Conservation (phyloP, 768 basidiomycete species). For the Crassisporium funariophilum region DNA sequence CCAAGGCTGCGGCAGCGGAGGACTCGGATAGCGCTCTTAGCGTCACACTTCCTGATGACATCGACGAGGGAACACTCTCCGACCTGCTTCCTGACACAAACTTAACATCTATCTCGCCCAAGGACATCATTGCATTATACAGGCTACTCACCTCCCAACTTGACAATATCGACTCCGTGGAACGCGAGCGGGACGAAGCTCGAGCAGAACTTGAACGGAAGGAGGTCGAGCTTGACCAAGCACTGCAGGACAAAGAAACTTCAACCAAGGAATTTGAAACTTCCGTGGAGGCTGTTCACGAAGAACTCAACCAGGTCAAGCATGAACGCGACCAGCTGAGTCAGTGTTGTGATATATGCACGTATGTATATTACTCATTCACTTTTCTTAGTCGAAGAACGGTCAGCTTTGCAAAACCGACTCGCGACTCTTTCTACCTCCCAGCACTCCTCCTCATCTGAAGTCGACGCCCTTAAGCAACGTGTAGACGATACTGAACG, state of each 20-base stretch:
- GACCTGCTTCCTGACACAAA: slow-evolving; percentile 63
- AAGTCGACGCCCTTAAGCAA: slow-evolving; percentile 57
- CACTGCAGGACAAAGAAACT: slow-evolving; percentile 75
- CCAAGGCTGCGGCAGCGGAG: slow-evolving; percentile 50
- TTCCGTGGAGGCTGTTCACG: slow-evolving; percentile 50
- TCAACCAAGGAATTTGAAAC: slow-evolving; percentile 57
- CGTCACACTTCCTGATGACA: slow-evolving; percentile 63
- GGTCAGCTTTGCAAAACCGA: slow-evolving; percentile 56
- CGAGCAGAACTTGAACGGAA: slow-evolving; percentile 69
- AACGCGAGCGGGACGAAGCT: slow-evolving; percentile 69
- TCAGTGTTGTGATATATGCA: slow-evolving; percentile 35
- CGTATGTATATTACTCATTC: slow-evolving; percentile 13
- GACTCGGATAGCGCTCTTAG: slow-evolving; percentile 36
- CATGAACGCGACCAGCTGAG: slow-evolving; percentile 69
- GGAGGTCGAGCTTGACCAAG: slow-evolving; percentile 84
- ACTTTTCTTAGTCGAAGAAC: slow-evolving; percentile 24
- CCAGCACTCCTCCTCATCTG: slow-evolving; percentile 63
- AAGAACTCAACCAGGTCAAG: slow-evolving; percentile 58
- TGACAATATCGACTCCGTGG: slow-evolving; percentile 52
- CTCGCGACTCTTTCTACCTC: slow-evolving; percentile 58
- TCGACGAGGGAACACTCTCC: slow-evolving; percentile 63
- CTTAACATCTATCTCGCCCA: slow-evolving; percentile 56
- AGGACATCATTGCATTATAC: slow-evolving; percentile 65
- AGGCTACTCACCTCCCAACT: slow-evolving; percentile 60
- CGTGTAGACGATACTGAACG: slow-evolving; percentile 77